A percentile compares a stretch with the other conserved stretches of the same genome.
Conservation (phyloP, 78 protist species). For the Goniomonas avonlea region DNA sequence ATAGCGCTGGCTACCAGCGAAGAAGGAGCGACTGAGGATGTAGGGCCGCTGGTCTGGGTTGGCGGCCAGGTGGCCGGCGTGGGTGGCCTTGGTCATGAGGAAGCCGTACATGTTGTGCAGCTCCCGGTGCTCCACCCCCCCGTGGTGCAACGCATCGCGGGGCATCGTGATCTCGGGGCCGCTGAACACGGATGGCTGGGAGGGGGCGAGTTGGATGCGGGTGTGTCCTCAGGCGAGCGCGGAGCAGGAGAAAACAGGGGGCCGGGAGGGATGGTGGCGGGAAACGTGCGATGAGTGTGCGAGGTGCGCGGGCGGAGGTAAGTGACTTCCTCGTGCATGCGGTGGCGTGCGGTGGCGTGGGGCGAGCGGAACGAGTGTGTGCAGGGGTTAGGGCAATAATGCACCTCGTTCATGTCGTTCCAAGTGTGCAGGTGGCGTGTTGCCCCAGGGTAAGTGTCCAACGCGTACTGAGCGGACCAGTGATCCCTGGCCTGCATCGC, state of each 20-base stretch:
- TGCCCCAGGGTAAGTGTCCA: conserved; percentile 68
- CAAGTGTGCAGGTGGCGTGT: conserved; percentile 76
- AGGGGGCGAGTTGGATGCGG: no score
- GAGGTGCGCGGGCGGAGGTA: not conserved
- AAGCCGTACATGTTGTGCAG: conserved; percentile 93
- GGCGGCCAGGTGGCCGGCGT: not conserved
- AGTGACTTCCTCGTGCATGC: no score
- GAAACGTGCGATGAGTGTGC: not conserved
- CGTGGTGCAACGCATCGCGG: conserved; percentile 76
- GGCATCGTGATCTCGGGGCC: conserved; percentile 92
- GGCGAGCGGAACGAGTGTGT: not conserved
- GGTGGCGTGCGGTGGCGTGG: not conserved
- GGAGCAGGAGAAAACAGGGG: not conserved
- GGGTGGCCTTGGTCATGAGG: conserved; percentile 54
- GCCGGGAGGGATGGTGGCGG: no score
- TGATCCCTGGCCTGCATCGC: conserved; percentile 66
- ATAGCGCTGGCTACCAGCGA: conserved; percentile 84
- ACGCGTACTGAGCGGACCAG: conserved; percentile 71
- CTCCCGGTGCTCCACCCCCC: conserved; percentile 75
- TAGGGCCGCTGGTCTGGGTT: conserved; percentile 58
- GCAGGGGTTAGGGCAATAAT: not conserved
- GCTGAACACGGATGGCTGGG: conserved; percentile 86
- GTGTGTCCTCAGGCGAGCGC: not conserved
- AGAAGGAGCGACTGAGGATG: conserved; percentile 90
- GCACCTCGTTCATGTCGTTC: conserved; percentile 96